Conservation (phyloP, 2,329 filamentous ascomycete species). For the Fusarium sp. region DNA sequence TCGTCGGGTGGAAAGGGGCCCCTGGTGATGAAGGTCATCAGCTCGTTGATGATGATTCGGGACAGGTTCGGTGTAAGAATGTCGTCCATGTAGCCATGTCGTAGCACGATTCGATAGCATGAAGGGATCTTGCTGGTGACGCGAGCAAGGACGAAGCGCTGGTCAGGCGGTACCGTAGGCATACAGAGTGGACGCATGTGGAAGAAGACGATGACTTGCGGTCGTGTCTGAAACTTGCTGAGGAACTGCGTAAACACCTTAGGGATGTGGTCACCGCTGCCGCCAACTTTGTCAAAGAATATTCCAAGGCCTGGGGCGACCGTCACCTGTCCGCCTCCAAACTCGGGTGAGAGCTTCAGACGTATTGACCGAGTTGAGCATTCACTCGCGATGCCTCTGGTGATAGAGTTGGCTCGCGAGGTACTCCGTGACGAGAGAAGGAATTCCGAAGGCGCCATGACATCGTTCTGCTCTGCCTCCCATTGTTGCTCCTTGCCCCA, state of each 20-base stretch:
- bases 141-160: slow-evolving; percentile 60
- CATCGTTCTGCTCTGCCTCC: slow-evolving; percentile 73
- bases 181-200: slow-evolving; percentile 73
- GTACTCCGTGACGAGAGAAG: slow-evolving; percentile 44
- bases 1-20: slow-evolving; percentile 44
- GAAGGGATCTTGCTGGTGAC: slow-evolving; percentile 62
- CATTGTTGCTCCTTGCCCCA: slow-evolving; percentile 84
- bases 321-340: slow-evolving; percentile 57
- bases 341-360: slow-evolving; percentile 50
- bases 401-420: slow-evolving; percentile 42
- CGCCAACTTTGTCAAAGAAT: slow-evolving; percentile 82
- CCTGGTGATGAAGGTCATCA: slow-evolving; percentile 64
- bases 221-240: slow-evolving; percentile 73
- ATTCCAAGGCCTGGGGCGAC: slow-evolving; percentile 71
- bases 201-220: slow-evolving; percentile 78
- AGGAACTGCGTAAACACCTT: slow-evolving; percentile 74
- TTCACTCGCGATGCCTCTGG: slow-evolving; percentile 27
- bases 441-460: slow-evolving; percentile 59
- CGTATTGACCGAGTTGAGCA: slow-evolving; percentile 36
- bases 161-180: slow-evolving; percentile 63
- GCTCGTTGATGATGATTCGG: slow-evolving; percentile 65
- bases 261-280: slow-evolving; percentile 62
- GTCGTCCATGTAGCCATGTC: slow-evolving; percentile 79
- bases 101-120: slow-evolving; percentile 75
- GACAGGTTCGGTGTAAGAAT: slow-evolving; percentile 73